These are phyloP conservation scores for Actinomucor elegans DNA, from an alignment of 371 early-diverging fungal species.

Conservation along the genomic window DNA sequence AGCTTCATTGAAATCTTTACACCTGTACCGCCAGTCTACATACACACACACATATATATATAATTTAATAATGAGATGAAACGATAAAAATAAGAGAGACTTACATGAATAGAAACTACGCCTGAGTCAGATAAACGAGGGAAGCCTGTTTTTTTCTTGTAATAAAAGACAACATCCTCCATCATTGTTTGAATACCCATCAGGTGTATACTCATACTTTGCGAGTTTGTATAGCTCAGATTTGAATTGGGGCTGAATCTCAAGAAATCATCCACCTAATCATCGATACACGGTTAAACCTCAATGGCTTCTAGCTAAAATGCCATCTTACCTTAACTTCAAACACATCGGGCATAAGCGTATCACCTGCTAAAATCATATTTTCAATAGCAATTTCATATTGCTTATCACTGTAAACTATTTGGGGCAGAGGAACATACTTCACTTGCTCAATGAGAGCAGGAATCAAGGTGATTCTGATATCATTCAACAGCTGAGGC, in stretches of 20 bases:
- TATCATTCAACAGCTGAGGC: slow-evolving; percentile 57
- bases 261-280: slow-evolving; percentile 31
- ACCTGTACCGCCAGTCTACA: slow-evolving; percentile 53
- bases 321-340: slow-evolving; percentile 50
- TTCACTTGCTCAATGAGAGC: slow-evolving; percentile 60
- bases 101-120: slow-evolving; percentile 42
- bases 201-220: slow-evolving; percentile 25
- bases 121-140: slow-evolving; percentile 56
- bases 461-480: slow-evolving; percentile 49
- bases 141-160: slow-evolving; percentile 60
- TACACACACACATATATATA: slow-evolving; percentile 1
- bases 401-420: slow-evolving; percentile 61
- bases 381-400: slow-evolving; percentile 63
- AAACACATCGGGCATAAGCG: slow-evolving; percentile 55
- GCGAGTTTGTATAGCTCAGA: slow-evolving; percentile 43
- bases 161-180: slow-evolving; percentile 55
- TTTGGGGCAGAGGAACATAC: slow-evolving; percentile 64
- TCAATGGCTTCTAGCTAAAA: slow-evolving; percentile 7
- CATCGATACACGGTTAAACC: neutral
- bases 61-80: too few species aligned
- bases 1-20: slow-evolving; percentile 38
- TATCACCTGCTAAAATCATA: slow-evolving; percentile 56
- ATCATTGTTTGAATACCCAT: slow-evolving; percentile 28
- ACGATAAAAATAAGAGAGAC: neutral
- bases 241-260: slow-evolving; percentile 36